Base-by-base conservation (phyloP, 768 basidiomycete species). In the Megacollybia marginata region DNA sequence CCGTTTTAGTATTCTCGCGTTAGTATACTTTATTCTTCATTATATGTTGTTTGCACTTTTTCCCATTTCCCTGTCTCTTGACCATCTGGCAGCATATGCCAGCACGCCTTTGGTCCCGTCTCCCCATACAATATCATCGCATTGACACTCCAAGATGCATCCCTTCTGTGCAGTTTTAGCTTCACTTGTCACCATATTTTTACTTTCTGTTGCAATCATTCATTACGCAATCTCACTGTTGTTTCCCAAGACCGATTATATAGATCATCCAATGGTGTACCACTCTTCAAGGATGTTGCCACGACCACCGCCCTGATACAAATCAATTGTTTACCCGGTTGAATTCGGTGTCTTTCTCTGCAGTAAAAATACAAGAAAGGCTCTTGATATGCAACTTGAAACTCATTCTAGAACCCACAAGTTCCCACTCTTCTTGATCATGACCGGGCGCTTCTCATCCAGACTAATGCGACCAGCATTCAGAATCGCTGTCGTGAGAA, bases 401-500 rank as follows among this genome's bases (percentile, higher is more conserved):
- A 15, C 23, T 42, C 20, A 48, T 5, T 85, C 80, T 47, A 92
- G 70, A 54, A 80, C 60, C 88, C 87, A 92, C 48, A 68, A 65
- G 53, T 73, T 75, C 33, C 73, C 79, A 16, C 72, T 73, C 67
- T 81, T 80, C 71, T 74, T 82, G 65, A 96, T 88, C 31, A 71
- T 74, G 46, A 95, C 91, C 7, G 87, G 75, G 53, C 92, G 70
- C 71, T 86, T 90, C 76, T 95, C 91, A 65, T 95, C 91, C 49
- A 95, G 67, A 59, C 87, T 89, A 63, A 91, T 83, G 49, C 93
- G 80, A 12, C 93, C 93, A 23, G 93, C 93, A 54, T 94, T 81
- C 56, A 95, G 76, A 62, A 95, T 91, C 12, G 88, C 88, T 10
- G 90, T 92, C 15, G 86, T 88, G 56, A 88, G 68, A 13, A 93